phyloP scores from a whole-genome alignment of 2,329 filamentous ascomycete genomes.

The Neonectria faginata region DNA sequence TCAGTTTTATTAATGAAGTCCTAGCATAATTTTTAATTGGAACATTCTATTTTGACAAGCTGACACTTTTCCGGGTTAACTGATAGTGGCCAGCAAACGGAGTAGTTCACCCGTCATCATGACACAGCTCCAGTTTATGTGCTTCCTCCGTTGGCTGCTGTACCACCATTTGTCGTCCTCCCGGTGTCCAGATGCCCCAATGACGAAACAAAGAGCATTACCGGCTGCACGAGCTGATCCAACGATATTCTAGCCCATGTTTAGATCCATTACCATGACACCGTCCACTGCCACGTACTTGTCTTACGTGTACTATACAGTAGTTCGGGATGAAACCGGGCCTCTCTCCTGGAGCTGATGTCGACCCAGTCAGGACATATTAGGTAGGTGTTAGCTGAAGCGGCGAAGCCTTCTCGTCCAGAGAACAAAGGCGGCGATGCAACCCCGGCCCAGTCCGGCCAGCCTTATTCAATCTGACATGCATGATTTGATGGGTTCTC shows the following conservation, averaged over 20 bases:
- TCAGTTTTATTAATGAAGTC: neutral
- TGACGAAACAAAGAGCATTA: neutral
- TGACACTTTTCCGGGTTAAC: too few relatives aligned
- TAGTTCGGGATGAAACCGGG: neutral
- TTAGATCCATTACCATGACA: too few relatives aligned
- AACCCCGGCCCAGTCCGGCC: constrained; percentile 5
- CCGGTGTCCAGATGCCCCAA: neutral
- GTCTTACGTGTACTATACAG: neutral
- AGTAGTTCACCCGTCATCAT: too few relatives aligned
- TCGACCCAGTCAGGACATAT: constrained; percentile 7
- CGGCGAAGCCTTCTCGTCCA: neutral
- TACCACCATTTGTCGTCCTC: too few relatives aligned
- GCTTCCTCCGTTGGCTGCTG: too few relatives aligned
- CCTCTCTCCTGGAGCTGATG: neutral
- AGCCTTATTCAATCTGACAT: constrained; percentile 29
- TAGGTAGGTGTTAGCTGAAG: constrained; percentile 14
- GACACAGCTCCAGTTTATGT: too few relatives aligned
- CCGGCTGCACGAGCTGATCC: neutral
- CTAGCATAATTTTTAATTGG: neutral
- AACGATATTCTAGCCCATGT: neutral
- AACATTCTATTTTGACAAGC: neutral
- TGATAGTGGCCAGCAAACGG: too few relatives aligned
- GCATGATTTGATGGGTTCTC: constrained; percentile 25
- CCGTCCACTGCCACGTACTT: neutral
- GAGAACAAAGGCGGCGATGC: constrained; percentile 6